These are phyloP conservation scores for Trapa incisa DNA, from an alignment of 345 rosid species.

Conservation along the genomic window DNA sequence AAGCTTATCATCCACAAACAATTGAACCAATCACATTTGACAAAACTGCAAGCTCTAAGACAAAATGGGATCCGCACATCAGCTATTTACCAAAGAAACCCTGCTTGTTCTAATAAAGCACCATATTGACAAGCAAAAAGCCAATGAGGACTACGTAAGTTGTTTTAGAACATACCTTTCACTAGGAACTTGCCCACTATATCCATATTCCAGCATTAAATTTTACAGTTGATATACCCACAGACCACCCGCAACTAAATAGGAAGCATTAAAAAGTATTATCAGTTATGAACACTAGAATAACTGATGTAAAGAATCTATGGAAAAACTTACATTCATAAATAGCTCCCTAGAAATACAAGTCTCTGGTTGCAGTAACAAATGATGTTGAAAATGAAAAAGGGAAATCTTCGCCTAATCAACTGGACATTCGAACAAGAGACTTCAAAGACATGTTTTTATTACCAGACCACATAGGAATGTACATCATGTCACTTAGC, in stretches of 20 bases:
- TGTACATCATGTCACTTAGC: no score
- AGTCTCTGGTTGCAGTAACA: no score
- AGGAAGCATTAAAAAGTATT: not conserved
- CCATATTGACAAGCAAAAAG: conserved; percentile 4
- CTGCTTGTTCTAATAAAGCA: not conserved
- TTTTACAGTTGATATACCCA: conserved; percentile 9
- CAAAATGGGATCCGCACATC: not conserved
- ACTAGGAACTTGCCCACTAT: conserved; percentile 34
- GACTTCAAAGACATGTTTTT: not conserved
- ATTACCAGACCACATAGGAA: not conserved
- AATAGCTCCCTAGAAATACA: not conserved
- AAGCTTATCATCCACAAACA: not conserved
- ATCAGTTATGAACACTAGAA: not conserved
- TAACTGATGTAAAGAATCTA: not conserved
- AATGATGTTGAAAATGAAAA: not conserved
- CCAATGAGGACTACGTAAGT: conserved; percentile 5
- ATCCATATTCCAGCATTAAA: conserved; percentile 26
- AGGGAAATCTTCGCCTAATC: not conserved
- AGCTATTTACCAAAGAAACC: not conserved
- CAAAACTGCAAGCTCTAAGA: not conserved
- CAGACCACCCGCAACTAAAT: conserved; percentile 14
- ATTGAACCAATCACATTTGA: not conserved
- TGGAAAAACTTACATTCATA: not conserved
- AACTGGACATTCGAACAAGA: not conserved
- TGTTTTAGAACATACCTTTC: conserved; percentile 22